Base-by-base conservation (phyloP, 1,284 basidiomycete species). In the Cystobasidium sp. region DNA sequence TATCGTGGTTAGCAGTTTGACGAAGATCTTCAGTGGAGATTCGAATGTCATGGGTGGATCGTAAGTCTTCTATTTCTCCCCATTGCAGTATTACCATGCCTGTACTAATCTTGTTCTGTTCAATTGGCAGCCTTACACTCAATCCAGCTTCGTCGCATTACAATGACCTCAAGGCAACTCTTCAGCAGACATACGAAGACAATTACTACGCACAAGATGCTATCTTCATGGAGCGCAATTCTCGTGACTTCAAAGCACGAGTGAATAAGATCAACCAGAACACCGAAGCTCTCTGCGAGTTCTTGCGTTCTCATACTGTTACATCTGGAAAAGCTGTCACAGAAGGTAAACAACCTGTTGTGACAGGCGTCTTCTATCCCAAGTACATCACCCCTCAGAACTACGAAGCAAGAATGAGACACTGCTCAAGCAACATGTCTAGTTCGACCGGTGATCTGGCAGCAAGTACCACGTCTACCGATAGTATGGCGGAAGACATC, bases 31-130 rank as follows among this genome's bases (percentile, higher is more conserved):
- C 83, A 94, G 92, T 76, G 96, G 96, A 2, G 91, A 93, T 74
- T 88, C 90, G 43, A 99, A 99, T 80, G 94, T 96, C 71, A 98
- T 99, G 96, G 96, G 96, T 67, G 96, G 96, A 78, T 91, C 91
- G 93, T 94, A 79, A 64, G 87, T 82, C 14, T 39, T n/a, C 46
- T 9, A 43, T 20, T 12, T 6, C 2, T 1, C 6, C 3, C n/a
- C 22, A 46, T 56, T n/a, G 18, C 24, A 22, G 20, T 7, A 18
- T 20, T 8, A 18, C 18, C 14, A 24, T 16, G 22, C 63, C 5
- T n/a, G 14, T 39, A 41, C 31, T 51, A 6, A 46, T n/a, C 46
- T n/a, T n/a, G 18, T 41, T 24, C 61, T 20, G 24, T 12, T 14
- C 51, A 41, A 20, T 77, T 16, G 55, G 51, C 80, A 93, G 92